Base-by-base conservation (phyloP, 495 filamentous ascomycete species). In the Neurospora sp. region DNA sequence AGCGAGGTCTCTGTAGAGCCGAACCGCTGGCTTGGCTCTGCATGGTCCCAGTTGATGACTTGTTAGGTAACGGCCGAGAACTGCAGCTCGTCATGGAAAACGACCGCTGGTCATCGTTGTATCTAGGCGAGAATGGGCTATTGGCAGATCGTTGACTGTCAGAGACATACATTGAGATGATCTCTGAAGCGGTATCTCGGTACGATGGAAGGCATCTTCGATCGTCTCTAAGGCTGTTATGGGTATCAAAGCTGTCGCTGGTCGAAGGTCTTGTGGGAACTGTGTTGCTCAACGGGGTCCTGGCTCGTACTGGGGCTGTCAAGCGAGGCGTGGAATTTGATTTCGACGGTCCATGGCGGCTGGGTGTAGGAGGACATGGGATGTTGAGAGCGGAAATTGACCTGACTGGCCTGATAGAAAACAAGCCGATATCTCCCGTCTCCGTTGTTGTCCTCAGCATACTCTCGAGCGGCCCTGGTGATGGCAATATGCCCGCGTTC, bases 401-500 rank as follows among this genome's bases (percentile, higher is more conserved):
- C 12, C 86, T 83, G 41, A 84, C 78, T 6, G 87, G 85, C 73
- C 83, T 83, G 75, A 88, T 88, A 54, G 86, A 86, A 73, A 92
- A 89, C 69, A 87, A 80, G 9, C 88, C 90, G 69, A 92, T 88
- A 71, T 92, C 89, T 18, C 90, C 91, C 1, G 88, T 87, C 79
- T 92, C 91, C 0, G 90, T 92, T 0, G 86, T 90, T 10, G 87
- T 92, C 78, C 86, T 91, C 54, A 93, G 86, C 90, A 93, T 92
- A 78, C 88, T 87, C 74, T 87, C 83, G 31, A 86, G 72, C 8
- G 85, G 83, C 0, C 82, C 84, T n/a, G 82, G 85, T 0, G 84
- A 85, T 40, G 78, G 76, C 12, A 85, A 74, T 66, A 84, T 75
- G 23, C 80, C 79, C 1, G 76, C 70, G 48, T 82, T 82, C 69